Evolutionary conservation across 225 moss, liverwort and hornwort genomes (phyloP), one percentile per base, ranked within the genome.

Genomic region (Climacium dendroides): DNA sequence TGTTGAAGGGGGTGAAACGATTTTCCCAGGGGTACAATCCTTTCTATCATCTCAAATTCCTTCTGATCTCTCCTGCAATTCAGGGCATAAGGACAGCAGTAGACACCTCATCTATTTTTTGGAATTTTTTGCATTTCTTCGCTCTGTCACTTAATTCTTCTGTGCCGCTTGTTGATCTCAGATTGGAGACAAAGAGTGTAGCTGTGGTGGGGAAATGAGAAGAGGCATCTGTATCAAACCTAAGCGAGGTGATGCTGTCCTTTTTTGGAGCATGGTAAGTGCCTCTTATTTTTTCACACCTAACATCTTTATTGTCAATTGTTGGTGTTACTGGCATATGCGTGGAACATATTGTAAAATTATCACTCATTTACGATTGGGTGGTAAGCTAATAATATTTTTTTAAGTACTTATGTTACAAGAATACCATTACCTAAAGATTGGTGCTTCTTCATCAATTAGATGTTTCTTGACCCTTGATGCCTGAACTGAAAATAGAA

Each of bases 191-290:
- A 81, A 88, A 86, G 95, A 95, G 81, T 95, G 95, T 83, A 95
- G 92, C 85, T 95, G 95, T 80, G 95, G 95, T 39, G 95, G 95
- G 28, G 95, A 93, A 92, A 89, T 95, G 92, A 92, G 85, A 90
- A 90, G 85, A 85, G 95, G 95, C 67, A 87, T 95, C 61, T 95
- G 92, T 89, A 90, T 95, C 61, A 86, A 90, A 86, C 93, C 95
- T 15, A 95, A 92, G 81, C 90, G 95, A 74, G 95, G 95, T 75
- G 93, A 95, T 86, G 93, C 95, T 28, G 89, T 95, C 66, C 93
- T 95, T 41, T 95, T 95, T 72, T 95, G 95, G 95, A 95, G 95
- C 85, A 92, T 93, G 80, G 95, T 93, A 57, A 85, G 92, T 78
- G 65, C 60, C 88, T 74, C 60, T 57, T 60, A 29, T 58, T 85